Percentiles rank a stretch among this genome's conserved stretches.
phyloP scores from a whole-genome alignment of 2,329 filamentous ascomycete genomes.

The Tolypocladium inflatum region DNA sequence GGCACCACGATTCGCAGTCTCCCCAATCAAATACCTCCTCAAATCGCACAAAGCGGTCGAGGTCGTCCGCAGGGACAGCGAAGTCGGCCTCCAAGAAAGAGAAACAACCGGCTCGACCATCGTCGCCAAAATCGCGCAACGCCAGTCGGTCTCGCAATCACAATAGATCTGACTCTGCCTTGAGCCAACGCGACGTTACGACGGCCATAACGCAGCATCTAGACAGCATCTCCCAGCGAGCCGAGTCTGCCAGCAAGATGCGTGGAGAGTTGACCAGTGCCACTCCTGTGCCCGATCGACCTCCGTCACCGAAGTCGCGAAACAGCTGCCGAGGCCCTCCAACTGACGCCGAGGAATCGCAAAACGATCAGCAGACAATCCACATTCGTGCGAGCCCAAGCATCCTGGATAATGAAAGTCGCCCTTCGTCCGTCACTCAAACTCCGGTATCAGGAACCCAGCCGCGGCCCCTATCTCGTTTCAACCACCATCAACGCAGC shows the following conservation, averaged over 20 bases:
- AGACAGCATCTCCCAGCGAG: slow-evolving; percentile 12
- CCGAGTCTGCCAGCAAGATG: slow-evolving; percentile 12
- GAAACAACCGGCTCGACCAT: slow-evolving; percentile 9
- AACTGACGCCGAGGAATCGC: not conserved
- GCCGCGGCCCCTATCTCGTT: not conserved
- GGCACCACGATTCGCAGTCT: slow-evolving; percentile 2
- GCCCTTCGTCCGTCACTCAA: not conserved
- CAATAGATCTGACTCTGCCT: slow-evolving; percentile 13
- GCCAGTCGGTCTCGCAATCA: slow-evolving; percentile 17
- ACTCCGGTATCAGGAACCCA: not conserved
- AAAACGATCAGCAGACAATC: slow-evolving; percentile 8
- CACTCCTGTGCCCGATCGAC: slow-evolving; percentile 1
- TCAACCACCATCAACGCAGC: not conserved
- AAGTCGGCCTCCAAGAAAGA: not conserved
- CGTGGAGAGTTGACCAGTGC: not conserved
- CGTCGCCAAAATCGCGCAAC: slow-evolving; percentile 26
- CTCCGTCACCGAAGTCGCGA: slow-evolving; percentile 7
- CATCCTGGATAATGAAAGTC: slow-evolving; percentile 6
- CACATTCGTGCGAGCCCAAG: slow-evolving; percentile 17
- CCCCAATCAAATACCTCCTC: slow-evolving; percentile 5
- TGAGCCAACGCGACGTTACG: slow-evolving; percentile 2
- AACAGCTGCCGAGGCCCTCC: slow-evolving; percentile 8
- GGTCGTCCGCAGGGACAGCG: not conserved
- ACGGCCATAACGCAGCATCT: slow-evolving; percentile 12
- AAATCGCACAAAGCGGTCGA: slow-evolving; percentile 2